These are phyloP conservation scores for Globisporangium orthogonon DNA, from an alignment of 352 stramenopile species.

Conservation along the genomic window DNA sequence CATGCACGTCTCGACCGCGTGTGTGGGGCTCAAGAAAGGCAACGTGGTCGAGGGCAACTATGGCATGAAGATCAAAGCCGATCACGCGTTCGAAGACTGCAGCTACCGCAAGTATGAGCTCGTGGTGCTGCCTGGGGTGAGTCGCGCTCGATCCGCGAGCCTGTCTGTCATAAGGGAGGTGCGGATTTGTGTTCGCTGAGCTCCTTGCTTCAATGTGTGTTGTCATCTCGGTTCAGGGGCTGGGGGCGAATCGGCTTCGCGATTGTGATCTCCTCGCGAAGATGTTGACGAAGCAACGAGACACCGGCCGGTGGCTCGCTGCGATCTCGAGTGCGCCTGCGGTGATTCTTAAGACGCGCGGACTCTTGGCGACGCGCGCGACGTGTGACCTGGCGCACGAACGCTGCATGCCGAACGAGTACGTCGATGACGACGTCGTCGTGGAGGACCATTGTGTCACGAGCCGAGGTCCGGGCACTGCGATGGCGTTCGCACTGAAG, in stretches of 20 bases:
- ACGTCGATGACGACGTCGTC: constrained; percentile 48
- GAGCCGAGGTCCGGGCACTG: constrained; percentile 42
- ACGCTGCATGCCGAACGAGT: constrained; percentile 35
- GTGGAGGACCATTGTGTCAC: constrained; percentile 53
- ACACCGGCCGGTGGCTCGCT: constrained; percentile 41
- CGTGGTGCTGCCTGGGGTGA: constrained; percentile 64
- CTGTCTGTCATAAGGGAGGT: neutral
- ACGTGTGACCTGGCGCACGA: constrained; percentile 43
- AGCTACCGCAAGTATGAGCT: constrained; percentile 57
- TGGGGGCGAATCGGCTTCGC: constrained; percentile 30
- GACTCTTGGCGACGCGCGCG: constrained; percentile 33
- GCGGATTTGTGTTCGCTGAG: neutral
- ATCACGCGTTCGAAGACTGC: constrained; percentile 62
- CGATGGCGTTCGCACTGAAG: constrained; percentile 43
- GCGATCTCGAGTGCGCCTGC: constrained; percentile 42
- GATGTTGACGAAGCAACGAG: constrained; percentile 54
- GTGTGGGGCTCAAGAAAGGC: constrained; percentile 39
- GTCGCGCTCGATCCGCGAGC: neutral
- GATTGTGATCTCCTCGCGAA: constrained; percentile 58
- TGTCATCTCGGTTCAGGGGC: constrained; percentile 21
- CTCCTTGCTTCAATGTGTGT: neutral
- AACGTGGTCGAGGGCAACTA: constrained; percentile 63
- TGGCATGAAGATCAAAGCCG: constrained; percentile 51
- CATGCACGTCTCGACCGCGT: constrained; percentile 50
- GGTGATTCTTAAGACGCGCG: constrained; percentile 36